Percentiles rank a stretch among this genome's conserved stretches.
phyloP scores from a whole-genome alignment of 768 basidiomycete species.

The Agaricus subrufescens region DNA sequence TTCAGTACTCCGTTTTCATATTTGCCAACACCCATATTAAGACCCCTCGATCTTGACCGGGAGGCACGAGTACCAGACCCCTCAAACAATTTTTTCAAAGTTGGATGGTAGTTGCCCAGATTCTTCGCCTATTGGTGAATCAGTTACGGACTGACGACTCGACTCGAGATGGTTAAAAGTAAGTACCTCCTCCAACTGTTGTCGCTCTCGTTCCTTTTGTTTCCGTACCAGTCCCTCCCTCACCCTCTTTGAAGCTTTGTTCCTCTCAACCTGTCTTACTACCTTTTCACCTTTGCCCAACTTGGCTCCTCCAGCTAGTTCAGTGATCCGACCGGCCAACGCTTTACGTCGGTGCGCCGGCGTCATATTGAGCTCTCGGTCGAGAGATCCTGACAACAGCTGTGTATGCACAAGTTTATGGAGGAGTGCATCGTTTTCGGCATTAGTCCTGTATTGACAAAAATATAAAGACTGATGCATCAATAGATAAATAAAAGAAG shows the following conservation, averaged over 20 bases:
- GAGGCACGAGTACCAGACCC: conserved; percentile 20
- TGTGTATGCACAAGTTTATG: conserved; percentile 79
- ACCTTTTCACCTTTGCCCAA: conserved; percentile 70
- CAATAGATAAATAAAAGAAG: conserved; percentile 3
- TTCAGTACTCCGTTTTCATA: conserved; percentile 67
- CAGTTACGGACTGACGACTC: not conserved
- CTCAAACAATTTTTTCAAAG: conserved; percentile 61
- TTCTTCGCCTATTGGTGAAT: conserved; percentile 61
- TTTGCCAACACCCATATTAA: conserved; percentile 76
- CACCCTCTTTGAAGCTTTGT: conserved; percentile 66
- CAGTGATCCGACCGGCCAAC: conserved; percentile 71
- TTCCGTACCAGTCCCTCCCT: conserved; percentile 66
- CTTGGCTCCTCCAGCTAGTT: conserved; percentile 61
- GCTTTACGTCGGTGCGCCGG: conserved; percentile 71
- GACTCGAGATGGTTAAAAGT: conserved; percentile 19
- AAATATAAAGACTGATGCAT: not conserved
- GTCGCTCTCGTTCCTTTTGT: conserved; percentile 48
- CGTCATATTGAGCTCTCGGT: conserved; percentile 54
- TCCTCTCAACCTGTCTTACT: conserved; percentile 59
- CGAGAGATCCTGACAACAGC: conserved; percentile 68
- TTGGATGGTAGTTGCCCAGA: conserved; percentile 80
- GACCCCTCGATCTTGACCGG: conserved; percentile 56
- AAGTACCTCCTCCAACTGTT: conserved; percentile 65
- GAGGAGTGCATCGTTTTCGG: conserved; percentile 72
- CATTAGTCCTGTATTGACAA: conserved; percentile 51